A percentile compares a stretch with the other conserved stretches of the same genome.
phyloP scores from a whole-genome alignment of 345 rosid species.

The Aegle marmelos region DNA sequence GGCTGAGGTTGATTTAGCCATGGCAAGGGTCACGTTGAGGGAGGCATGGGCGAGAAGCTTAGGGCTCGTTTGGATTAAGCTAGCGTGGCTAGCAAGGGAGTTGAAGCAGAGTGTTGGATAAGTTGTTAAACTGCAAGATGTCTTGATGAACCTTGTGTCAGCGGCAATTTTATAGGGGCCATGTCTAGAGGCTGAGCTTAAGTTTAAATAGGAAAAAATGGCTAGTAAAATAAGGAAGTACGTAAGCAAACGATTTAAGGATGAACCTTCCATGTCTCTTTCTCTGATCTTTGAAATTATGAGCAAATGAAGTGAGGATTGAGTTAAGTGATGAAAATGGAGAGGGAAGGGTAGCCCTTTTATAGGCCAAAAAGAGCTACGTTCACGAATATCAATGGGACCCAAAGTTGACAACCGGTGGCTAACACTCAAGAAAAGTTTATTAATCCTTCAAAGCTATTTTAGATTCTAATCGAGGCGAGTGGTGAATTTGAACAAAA shows the following conservation, averaged over 20 bases:
- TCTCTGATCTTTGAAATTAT: neutral
- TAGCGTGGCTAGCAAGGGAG: conserved; percentile 56
- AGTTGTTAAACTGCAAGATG: conserved; percentile 55
- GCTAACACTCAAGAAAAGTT: neutral
- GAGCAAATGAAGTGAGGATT: conserved; percentile 14
- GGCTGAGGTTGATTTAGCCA: conserved; percentile 38
- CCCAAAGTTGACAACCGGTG: neutral
- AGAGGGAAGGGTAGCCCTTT: neutral
- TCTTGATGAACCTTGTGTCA: conserved; percentile 51
- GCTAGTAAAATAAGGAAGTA: conserved; percentile 19
- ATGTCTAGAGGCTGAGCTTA: conserved; percentile 26
- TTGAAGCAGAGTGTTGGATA: conserved; percentile 63
- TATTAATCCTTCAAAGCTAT: neutral
- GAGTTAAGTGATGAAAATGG: conserved; percentile 3
- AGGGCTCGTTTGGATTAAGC: conserved; percentile 62
- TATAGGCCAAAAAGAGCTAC: conserved; percentile 14
- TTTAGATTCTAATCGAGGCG: neutral
- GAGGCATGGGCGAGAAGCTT: conserved; percentile 65
- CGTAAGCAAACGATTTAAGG: conserved; percentile 2
- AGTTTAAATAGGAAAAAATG: conserved; percentile 11
- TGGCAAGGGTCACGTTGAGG: conserved; percentile 49
- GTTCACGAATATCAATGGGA: neutral
- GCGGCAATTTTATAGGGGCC: conserved; percentile 10
- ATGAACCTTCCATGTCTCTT: conserved; percentile 19
- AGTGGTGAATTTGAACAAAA: neutral